Conservation (phyloP, 192 early-diverging fungal genomes). For the Entrophospora sp. region DNA sequence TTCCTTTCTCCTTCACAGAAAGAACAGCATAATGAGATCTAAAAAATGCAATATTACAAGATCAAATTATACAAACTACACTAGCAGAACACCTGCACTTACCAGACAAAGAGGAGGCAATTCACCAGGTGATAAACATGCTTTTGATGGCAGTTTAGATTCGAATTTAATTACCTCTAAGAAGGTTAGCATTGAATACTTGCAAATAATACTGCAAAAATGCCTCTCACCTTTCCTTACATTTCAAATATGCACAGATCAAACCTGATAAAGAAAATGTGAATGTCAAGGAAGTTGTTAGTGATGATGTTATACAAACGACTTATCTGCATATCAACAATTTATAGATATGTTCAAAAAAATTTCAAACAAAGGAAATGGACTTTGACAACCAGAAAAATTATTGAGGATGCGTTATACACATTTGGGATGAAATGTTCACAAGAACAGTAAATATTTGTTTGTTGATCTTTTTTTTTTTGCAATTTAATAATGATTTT, state of each 20-base stretch:
- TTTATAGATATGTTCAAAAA: constrained; percentile 8
- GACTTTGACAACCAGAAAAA: constrained; percentile 21
- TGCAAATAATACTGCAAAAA: constrained; percentile 8
- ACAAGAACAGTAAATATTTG: constrained; percentile 6
- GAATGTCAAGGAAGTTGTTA: neutral
- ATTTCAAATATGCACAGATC: constrained; percentile 1
- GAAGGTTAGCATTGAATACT: constrained; percentile 14
- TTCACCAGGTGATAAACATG: neutral
- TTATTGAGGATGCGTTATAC: constrained; percentile 23
- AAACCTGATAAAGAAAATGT: neutral
- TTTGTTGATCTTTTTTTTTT: neutral
- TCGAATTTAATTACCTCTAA: constrained; percentile 8
- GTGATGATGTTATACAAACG: neutral
- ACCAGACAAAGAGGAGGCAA: neutral
- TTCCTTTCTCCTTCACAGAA: neutral
- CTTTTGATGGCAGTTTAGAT: constrained; percentile 5
- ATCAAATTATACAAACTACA: neutral
- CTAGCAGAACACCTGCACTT: neutral
- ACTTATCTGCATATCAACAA: neutral
- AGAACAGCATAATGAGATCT: constrained; percentile 2
- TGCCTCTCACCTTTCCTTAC: neutral
- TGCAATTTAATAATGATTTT: neutral
- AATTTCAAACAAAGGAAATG: constrained; percentile 17
- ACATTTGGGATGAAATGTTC: constrained; percentile 16
- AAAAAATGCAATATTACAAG: neutral